phyloP scores from a whole-genome alignment of 1,139 yeast species.

The Pichia sp. region DNA sequence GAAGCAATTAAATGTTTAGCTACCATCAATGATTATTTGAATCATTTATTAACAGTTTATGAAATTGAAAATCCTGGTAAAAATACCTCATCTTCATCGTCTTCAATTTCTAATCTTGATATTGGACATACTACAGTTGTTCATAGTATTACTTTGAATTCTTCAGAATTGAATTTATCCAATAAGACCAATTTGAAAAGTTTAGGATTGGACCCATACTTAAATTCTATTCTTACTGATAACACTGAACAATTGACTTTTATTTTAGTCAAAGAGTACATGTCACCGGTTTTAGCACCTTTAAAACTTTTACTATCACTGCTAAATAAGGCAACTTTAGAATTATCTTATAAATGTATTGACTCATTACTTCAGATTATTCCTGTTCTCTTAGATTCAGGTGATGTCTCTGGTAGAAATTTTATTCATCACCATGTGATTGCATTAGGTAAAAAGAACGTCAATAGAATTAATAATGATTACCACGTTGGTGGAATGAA shows the following conservation, averaged over 20 bases:
- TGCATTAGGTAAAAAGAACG: constrained; percentile 52
- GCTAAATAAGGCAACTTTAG: constrained; percentile 57
- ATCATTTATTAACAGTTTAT: constrained; percentile 28
- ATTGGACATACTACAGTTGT: constrained; percentile 1
- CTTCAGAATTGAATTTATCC: constrained; percentile 16
- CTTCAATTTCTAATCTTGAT: constrained; percentile 24
- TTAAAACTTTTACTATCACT: constrained; percentile 46
- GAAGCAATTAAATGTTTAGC: constrained; percentile 52
- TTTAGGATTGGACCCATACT: constrained; percentile 29
- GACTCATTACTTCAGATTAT: constrained; percentile 44
- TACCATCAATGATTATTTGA: constrained; percentile 49
- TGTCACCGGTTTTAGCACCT: constrained; percentile 34
- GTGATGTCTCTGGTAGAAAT: constrained; percentile 76
- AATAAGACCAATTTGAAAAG: constrained; percentile 9
- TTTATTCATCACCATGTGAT: constrained; percentile 80
- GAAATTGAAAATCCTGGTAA: not conserved
- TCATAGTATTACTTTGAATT: not conserved
- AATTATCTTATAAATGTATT: constrained; percentile 48
- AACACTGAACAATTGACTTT: constrained; percentile 37
- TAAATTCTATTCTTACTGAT: constrained; percentile 37
- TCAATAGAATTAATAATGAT: constrained; percentile 23
- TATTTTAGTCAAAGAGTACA: constrained; percentile 36
- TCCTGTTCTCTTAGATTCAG: constrained; percentile 50
- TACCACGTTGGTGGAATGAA: constrained; percentile 14
- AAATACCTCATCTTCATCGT: constrained; percentile 13